Percentiles rank a stretch among this genome's conserved stretches.
These are phyloP conservation scores for Carex pumila DNA, from an alignment of 176 grass and related monocot genomes.

Conservation along the genomic window DNA sequence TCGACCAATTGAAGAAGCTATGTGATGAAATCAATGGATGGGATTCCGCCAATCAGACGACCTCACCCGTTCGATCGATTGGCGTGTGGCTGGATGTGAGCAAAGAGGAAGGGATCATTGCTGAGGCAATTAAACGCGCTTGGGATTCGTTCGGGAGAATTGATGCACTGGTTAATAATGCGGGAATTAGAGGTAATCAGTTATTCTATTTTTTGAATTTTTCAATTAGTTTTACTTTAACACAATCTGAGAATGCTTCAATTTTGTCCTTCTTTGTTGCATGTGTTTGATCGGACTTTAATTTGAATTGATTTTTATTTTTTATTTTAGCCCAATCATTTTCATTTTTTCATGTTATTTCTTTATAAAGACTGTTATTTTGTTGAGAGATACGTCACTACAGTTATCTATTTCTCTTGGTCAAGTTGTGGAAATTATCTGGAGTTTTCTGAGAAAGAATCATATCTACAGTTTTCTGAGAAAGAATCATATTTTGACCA, in stretches of 20 bases:
- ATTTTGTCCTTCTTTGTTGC: neutral
- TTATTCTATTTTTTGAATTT: neutral
- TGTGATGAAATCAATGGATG: constrained; percentile 32
- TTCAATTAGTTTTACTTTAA: neutral
- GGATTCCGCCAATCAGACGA: neutral
- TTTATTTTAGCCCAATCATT: neutral
- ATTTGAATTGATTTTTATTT: neutral
- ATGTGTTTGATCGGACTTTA: neutral
- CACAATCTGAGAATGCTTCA: neutral
- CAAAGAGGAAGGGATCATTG: constrained; percentile 23
- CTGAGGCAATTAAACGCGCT: constrained; percentile 24
- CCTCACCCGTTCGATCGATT: neutral
- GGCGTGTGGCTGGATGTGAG: constrained; percentile 34
- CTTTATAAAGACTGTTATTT: neutral
- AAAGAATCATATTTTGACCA: neutral
- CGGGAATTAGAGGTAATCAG: constrained; percentile 35
- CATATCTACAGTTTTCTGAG: neutral
- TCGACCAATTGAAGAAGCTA: constrained; percentile 26
- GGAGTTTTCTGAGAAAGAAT: neutral
- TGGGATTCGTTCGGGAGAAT: constrained; percentile 39
- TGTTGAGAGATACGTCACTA: neutral
- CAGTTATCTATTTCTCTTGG: neutral
- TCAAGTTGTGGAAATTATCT: too few species aligned
- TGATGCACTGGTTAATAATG: constrained; percentile 41
- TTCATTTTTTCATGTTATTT: neutral